These are phyloP conservation scores for Linderniella brevidens DNA, from an alignment of 257 asterid species.

Conservation along the genomic window DNA sequence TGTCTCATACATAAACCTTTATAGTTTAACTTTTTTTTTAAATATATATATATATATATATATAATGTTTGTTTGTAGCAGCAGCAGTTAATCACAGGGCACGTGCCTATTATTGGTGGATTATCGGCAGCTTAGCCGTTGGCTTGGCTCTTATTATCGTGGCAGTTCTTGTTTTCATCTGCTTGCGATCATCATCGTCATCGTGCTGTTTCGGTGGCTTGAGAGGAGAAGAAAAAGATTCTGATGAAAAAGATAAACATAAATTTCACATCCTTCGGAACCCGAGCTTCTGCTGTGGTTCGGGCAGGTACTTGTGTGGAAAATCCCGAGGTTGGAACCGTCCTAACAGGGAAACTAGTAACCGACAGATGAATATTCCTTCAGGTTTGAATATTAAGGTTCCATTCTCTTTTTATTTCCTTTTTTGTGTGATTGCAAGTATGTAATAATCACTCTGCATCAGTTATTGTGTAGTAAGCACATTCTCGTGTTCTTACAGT, in stretches of 20 bases:
- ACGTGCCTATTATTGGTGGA: constrained; percentile 67
- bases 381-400: constrained; percentile 30
- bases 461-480: neutral
- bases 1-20: neutral
- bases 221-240: constrained; percentile 26
- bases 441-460: no score
- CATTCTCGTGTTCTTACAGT: constrained; percentile 32
- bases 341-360: constrained; percentile 50
- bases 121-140: constrained; percentile 63
- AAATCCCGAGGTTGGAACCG: constrained; percentile 35
- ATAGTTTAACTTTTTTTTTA: no score
- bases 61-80: no score
- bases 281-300: constrained; percentile 72
- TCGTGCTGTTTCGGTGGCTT: constrained; percentile 30
- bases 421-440: neutral
- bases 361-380: constrained; percentile 65
- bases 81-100: constrained; percentile 25
- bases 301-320: constrained; percentile 47
- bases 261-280: constrained; percentile 68
- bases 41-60: no score
- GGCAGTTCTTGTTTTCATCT: constrained; percentile 28
- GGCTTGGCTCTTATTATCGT: constrained; percentile 49
- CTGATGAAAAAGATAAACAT: constrained; percentile 36
- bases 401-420: neutral
- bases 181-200: constrained; percentile 28